Base-by-base conservation (phyloP, 202 grass and related monocot species). In the Hordeum pubiflorum region DNA sequence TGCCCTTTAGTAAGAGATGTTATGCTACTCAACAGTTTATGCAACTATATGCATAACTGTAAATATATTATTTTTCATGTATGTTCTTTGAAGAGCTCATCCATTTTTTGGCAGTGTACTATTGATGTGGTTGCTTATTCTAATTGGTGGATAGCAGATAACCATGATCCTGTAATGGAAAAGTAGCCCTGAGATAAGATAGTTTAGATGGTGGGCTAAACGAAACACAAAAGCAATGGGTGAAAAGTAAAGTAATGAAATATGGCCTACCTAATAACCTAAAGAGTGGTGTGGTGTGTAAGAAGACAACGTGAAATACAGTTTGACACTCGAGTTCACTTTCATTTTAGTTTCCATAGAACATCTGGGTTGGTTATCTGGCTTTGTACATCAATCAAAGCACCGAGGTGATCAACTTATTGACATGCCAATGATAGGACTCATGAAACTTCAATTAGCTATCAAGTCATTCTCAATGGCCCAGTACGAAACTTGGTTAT, bases 391-490 rank as follows among this genome's bases (percentile, higher is more conserved):
- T 84, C 59, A 76, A 76, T 85, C 1, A 37, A 81, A 77, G 27
- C 44, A 29, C 26, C 39, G 43, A 85, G n/a, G n/a, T n/a, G n/a
- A n/a, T n/a, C n/a, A n/a, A n/a, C n/a, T 17, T 58, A 38, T 9
- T 65, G 43, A 33, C 0, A 23, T 18, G 72, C 64, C 73, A 82
- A 66, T 85, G 72, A 66, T 85, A 37, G 46, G 74, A 73, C 23
- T 63, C 71, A 27, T 82, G 83, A 89, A 81, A 82, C 29, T n/a
- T 82, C 58, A 52, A 43, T 67, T 77, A 73, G 65, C 72, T 73
- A 61, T 82, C 6, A 2, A 60, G 66, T 82, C 78, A 14, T 74
- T 33, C 22, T 79, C 82, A 73, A 66, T 67, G 39, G 38, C 2
- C 22, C 39, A 48, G 58, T 61, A 61, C 81, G 63, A 81, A 89